These are phyloP conservation scores for Ophiocordyceps camponoti-saundersi DNA, from an alignment of 2,329 filamentous ascomycete species.

Conservation along the genomic window DNA sequence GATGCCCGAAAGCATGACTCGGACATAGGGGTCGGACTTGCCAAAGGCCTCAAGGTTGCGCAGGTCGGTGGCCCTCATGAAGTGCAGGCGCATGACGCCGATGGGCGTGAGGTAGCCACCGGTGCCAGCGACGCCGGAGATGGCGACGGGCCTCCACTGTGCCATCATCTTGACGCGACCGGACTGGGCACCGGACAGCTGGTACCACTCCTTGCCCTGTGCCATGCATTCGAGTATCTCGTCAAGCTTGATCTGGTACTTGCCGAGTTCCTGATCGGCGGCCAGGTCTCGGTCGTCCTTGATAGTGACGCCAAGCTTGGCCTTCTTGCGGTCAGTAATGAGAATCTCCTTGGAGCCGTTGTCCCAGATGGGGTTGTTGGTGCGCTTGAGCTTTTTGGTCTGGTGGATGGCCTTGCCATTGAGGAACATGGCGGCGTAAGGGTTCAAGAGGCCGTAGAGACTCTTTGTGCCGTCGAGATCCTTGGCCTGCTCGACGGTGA, in stretches of 20 bases:
- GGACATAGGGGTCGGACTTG: constrained; percentile 90
- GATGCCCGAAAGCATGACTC: constrained; percentile 76
- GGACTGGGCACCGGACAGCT: constrained; percentile 61
- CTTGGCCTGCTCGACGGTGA: constrained; percentile 90
- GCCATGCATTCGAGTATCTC: constrained; percentile 83
- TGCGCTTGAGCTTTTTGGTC: constrained; percentile 87
- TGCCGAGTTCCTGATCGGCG: constrained; percentile 70
- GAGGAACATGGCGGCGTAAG: constrained; percentile 73
- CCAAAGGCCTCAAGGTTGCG: constrained; percentile 90
- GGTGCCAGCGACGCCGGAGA: constrained; percentile 64
- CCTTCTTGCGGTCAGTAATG: constrained; percentile 81
- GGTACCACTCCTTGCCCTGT: constrained; percentile 94
- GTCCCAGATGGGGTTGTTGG: constrained; percentile 93
- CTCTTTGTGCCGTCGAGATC: constrained; percentile 88
- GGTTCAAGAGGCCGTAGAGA: constrained; percentile 77
- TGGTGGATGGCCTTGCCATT: constrained; percentile 84
- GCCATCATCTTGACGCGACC: constrained; percentile 82
- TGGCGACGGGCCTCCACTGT: constrained; percentile 87
- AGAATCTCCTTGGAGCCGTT: constrained; percentile 87
- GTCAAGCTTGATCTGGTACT: constrained; percentile 87
- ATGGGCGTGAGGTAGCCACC: constrained; percentile 87
- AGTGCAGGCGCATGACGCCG: constrained; percentile 88
- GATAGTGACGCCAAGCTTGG: constrained; percentile 79
- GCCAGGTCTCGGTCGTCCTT: constrained; percentile 87
- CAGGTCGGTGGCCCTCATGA: constrained; percentile 65